A percentile compares a stretch with the other conserved stretches of the same genome.
These are phyloP conservation scores for Sordaria brevicollis DNA, from an alignment of 495 filamentous ascomycete genomes.

Conservation along the genomic window DNA sequence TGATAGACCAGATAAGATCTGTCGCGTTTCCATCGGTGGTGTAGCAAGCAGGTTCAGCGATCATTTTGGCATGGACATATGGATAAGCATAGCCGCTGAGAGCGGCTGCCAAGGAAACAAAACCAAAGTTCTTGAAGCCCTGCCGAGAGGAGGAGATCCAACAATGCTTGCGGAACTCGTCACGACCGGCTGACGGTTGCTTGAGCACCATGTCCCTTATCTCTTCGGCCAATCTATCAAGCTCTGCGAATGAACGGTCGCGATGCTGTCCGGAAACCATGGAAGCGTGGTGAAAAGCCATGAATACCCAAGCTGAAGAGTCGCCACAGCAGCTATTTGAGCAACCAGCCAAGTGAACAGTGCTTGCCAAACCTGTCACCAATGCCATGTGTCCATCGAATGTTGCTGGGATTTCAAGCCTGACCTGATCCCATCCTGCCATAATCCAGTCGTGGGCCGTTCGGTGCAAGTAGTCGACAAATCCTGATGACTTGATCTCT, in stretches of 20 bases:
- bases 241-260: neutral
- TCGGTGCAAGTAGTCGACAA: neutral
- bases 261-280: neutral
- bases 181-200: neutral
- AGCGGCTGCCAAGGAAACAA: neutral
- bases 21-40: neutral
- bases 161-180: too few species aligned
- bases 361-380: neutral
- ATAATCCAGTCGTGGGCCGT: neutral
- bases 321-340: neutral
- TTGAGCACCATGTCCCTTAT: neutral
- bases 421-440: neutral
- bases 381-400: neutral
- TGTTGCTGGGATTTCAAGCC: neutral
- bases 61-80: neutral
- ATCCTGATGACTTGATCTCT: neutral
- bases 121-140: neutral
- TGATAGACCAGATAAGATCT: neutral
- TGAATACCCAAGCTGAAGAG: neutral
- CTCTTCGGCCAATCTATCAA: neutral
- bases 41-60: neutral
- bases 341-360: neutral
- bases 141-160: neutral
- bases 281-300: neutral
- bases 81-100: accelerated